phyloP scores from a whole-genome alignment of 73 alveolate species.

The Paramecium tetraurelia region DNA sequence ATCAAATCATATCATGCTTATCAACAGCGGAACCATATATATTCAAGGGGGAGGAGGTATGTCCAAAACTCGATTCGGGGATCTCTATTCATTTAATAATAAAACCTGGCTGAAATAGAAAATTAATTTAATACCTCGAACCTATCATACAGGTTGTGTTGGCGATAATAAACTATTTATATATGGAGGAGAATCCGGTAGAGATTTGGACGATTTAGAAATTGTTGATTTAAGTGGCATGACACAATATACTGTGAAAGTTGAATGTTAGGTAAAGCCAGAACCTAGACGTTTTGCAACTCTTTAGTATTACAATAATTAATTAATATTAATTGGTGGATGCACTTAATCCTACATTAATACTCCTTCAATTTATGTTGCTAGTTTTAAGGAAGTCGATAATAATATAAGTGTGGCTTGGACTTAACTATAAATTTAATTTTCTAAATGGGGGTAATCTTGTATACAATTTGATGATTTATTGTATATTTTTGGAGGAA shows the following conservation, averaged over 20 bases:
- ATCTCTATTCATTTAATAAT: not conserved
- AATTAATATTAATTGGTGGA: slow-evolving; percentile 27
- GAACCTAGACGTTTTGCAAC: slow-evolving; percentile 17
- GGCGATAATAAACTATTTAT: not conserved
- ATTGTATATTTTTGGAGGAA: slow-evolving; percentile 2
- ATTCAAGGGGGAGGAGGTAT: slow-evolving; percentile 3
- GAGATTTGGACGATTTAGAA: not conserved
- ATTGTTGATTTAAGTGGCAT: not conserved
- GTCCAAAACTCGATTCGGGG: not conserved
- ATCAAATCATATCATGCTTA: slow-evolving; percentile 34
- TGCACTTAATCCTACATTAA: not conserved
- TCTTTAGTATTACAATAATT: not conserved
- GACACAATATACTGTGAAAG: not conserved
- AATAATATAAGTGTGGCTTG: not conserved
- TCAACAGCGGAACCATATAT: not conserved
- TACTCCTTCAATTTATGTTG: not conserved
- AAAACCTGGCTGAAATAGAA: not conserved
- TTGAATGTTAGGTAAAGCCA: not conserved
- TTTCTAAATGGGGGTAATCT: slow-evolving; percentile 8
- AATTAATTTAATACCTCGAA: not conserved
- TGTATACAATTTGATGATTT: not conserved
- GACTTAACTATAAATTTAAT: not conserved
- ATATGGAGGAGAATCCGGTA: slow-evolving; percentile 7
- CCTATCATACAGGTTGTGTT: slow-evolving; percentile 34
- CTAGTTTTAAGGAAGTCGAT: not conserved